Conservation (phyloP, 2,329 filamentous ascomycete species). For the Cytospora piceae region DNA sequence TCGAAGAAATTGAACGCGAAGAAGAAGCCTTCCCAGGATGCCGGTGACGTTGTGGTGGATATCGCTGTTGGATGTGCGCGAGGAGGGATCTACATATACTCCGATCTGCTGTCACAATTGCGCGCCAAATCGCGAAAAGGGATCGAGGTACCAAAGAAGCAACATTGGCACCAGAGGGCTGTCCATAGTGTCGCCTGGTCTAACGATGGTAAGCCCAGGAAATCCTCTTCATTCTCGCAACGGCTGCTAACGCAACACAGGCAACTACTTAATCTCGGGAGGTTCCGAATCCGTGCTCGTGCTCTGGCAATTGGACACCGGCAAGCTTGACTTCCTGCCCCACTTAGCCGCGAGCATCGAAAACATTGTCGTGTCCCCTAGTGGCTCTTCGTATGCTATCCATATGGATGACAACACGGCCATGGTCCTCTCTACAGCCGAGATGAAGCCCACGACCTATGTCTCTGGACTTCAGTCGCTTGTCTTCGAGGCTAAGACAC, state of each 20-base stretch:
- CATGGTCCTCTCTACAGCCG: conserved; percentile 87
- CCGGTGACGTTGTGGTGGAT: conserved; percentile 57
- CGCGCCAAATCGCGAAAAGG: conserved; percentile 48
- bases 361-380: conserved; percentile 79
- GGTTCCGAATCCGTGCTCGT: conserved; percentile 88
- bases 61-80: conserved; percentile 76
- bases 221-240: not conserved
- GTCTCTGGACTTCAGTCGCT: conserved; percentile 79
- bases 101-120: conserved; percentile 68
- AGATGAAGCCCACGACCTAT: conserved; percentile 82
- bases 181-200: conserved; percentile 92
- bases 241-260: conserved; percentile 51
- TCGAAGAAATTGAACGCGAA: conserved; percentile 35
- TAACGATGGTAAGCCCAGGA: conserved; percentile 68
- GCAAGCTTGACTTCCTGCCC: conserved; percentile 81
- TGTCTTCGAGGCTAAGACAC: conserved; percentile 52
- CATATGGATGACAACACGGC: conserved; percentile 90
- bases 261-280: conserved; percentile 92
- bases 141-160: conserved; percentile 61
- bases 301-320: conserved; percentile 91
- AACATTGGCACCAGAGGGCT: conserved; percentile 89
- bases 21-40: conserved; percentile 37
- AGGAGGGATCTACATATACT: conserved; percentile 81
- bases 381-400: conserved; percentile 79
- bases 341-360: conserved; percentile 86